Evolutionary conservation across 1,284 basidiomycete genomes (phyloP).

Genomic region (Pterulicium gracile): DNA sequence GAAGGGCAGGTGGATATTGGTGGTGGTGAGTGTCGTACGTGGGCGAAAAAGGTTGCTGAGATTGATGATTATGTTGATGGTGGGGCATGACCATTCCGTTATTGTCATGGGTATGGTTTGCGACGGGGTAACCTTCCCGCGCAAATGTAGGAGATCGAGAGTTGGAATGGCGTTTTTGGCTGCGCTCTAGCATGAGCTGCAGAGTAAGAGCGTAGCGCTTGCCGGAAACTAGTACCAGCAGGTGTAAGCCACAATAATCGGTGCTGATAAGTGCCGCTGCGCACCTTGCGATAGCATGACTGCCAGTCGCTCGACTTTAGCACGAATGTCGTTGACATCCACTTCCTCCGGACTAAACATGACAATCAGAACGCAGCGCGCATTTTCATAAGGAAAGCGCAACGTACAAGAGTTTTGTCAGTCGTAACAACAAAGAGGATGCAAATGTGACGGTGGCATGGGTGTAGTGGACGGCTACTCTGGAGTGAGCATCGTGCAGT

Average conservation of each 20-base stretch:
- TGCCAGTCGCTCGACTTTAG: conserved; percentile 71
- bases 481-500: conserved; percentile 20
- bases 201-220: conserved; percentile 83
- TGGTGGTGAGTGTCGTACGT: conserved; percentile 30
- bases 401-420: conserved; percentile 76
- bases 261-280: conserved; percentile 14
- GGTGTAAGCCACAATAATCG: conserved; percentile 7
- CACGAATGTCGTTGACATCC: conserved; percentile 64
- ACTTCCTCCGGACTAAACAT: conserved; percentile 67
- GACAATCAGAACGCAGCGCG: conserved; percentile 5
- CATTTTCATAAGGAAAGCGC: not conserved
- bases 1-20: conserved; percentile 15
- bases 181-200: conserved; percentile 77
- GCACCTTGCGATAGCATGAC: conserved; percentile 67
- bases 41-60: conserved; percentile 31
- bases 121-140: conserved; percentile 24
- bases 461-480: conserved; percentile 73
- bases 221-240: conserved; percentile 56
- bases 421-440: conserved; percentile 78
- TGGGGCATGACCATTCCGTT: conserved; percentile 19
- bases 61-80: conserved; percentile 23
- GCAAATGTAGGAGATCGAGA: conserved; percentile 41
- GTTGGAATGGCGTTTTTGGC: conserved; percentile 51
- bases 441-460: conserved; percentile 90
- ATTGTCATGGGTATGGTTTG: conserved; percentile 22